These are phyloP conservation scores for Alternaria consortialis DNA, from an alignment of 2,329 filamentous ascomycete genomes.

Conservation along the genomic window DNA sequence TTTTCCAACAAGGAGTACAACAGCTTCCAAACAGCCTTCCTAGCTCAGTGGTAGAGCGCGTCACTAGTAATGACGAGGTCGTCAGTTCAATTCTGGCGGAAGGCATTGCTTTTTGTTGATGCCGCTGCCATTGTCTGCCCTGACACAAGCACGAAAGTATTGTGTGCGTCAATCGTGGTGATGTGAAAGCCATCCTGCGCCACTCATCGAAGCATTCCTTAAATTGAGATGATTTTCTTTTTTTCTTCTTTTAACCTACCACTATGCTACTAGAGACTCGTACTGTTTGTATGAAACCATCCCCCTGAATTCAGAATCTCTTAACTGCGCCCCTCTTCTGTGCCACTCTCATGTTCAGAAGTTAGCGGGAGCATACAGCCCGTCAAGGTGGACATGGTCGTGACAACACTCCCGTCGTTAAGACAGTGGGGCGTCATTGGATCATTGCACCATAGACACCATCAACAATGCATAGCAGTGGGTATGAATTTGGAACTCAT, in stretches of 20 bases:
- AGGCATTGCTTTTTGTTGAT: conserved; percentile 12
- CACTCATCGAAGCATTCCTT: neutral
- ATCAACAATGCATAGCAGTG: conserved; percentile 2
- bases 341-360: neutral
- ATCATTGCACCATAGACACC: neutral
- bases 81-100: conserved; percentile 22
- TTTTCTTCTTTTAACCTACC: neutral
- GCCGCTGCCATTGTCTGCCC: neutral
- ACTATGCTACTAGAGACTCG: neutral
- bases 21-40: conserved; percentile 10
- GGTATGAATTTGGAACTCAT: conserved; percentile 34
- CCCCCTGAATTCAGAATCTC: too few species aligned
- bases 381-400: neutral
- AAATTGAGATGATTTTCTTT: too few species aligned
- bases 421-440: neutral
- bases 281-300: too few species aligned
- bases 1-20: neutral
- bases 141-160: neutral
- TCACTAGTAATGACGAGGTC: conserved; percentile 24
- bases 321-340: neutral
- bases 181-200: neutral
- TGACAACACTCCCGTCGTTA: neutral
- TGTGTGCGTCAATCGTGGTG: neutral
- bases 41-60: conserved; percentile 24
- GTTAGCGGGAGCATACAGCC: neutral